phyloP scores from a whole-genome alignment of 768 basidiomycete species.

The Lactarius sanguifluus region DNA sequence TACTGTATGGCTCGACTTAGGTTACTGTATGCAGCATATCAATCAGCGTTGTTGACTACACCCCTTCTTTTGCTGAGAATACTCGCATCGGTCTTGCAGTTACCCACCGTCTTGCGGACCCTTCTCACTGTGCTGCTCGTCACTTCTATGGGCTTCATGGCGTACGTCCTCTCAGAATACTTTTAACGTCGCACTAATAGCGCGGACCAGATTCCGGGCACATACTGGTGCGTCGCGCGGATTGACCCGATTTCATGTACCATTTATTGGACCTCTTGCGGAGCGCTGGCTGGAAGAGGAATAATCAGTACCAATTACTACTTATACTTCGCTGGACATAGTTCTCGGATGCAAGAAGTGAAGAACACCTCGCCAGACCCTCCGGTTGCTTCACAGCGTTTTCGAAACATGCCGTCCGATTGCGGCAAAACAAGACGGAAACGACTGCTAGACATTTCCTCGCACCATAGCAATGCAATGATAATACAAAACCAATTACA shows the following conservation, averaged over 20 bases:
- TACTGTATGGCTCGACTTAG: conserved; percentile 18
- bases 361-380: neutral
- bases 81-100: conserved; percentile 51
- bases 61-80: conserved; percentile 60
- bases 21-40: conserved; percentile 55
- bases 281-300: conserved; percentile 71
- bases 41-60: conserved; percentile 68
- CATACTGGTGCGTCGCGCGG: conserved; percentile 53
- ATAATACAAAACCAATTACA: conserved; percentile 31
- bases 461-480: conserved; percentile 31
- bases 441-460: conserved; percentile 21
- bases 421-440: neutral
- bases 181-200: conserved; percentile 1
- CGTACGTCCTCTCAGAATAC: conserved; percentile 43
- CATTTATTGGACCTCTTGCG: conserved; percentile 62
- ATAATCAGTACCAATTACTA: conserved; percentile 33
- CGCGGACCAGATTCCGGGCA: conserved; percentile 44
- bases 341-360: conserved; percentile 3
- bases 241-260: conserved; percentile 59
- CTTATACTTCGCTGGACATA: conserved; percentile 2
- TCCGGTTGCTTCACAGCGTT: neutral
- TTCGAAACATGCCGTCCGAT: conserved; percentile 3
- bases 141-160: conserved; percentile 49
- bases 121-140: conserved; percentile 49
- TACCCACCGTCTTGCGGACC: conserved; percentile 53